Conservation (phyloP, 345 rosid species). For the Eucalyptus grandis region DNA sequence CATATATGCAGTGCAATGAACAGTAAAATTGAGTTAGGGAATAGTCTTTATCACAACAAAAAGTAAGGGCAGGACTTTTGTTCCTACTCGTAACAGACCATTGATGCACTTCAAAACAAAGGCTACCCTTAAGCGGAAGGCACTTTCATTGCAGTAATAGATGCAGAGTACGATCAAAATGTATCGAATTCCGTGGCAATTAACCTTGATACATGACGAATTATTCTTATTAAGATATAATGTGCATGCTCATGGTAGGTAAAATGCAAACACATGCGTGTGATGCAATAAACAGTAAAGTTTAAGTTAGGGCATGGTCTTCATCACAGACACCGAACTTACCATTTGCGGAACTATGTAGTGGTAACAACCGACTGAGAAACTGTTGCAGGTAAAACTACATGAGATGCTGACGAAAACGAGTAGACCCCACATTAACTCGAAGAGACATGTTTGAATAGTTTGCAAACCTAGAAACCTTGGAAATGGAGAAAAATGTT, state of each 20-base stretch:
- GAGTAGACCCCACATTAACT: not conserved
- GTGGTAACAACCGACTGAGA: not conserved
- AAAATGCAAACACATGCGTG: not conserved
- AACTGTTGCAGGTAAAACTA: not conserved
- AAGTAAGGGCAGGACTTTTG: fast-evolving
- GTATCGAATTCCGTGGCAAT: not conserved
- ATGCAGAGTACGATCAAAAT: not conserved
- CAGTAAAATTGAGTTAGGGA: not conserved
- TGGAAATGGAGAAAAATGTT: not conserved
- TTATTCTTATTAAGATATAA: not conserved
- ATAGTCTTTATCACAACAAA: not conserved
- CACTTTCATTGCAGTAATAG: not conserved
- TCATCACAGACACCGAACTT: not conserved
- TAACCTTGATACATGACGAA: not conserved
- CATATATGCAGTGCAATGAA: not conserved
- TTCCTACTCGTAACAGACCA: not conserved
- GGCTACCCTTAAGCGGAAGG: not conserved
- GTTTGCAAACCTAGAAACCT: not conserved
- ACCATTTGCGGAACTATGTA: not conserved
- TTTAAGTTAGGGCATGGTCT: not conserved
- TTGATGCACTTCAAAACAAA: not conserved
- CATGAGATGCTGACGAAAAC: not conserved
- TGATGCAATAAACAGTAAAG: not conserved
- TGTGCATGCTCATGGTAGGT: not conserved
- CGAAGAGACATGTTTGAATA: not conserved